Percentiles rank a stretch among this genome's conserved stretches.
These are phyloP conservation scores for Chlamydomonas sphaeroides DNA, from an alignment of 139 green algal species.

Conservation along the genomic window DNA sequence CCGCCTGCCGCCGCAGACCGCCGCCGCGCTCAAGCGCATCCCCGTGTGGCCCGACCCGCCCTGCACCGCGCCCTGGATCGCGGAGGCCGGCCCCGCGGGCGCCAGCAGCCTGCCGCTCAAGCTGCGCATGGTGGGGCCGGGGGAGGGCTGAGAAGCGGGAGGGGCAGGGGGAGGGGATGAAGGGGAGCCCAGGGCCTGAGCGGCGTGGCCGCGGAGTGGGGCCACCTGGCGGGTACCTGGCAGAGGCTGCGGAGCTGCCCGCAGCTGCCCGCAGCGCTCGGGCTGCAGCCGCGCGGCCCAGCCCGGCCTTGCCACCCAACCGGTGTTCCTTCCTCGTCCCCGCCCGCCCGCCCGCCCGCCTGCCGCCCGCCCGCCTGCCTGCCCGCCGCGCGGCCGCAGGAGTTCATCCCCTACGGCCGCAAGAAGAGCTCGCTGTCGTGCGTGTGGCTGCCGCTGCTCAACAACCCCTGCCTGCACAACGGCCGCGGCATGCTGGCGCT, in stretches of 20 bases:
- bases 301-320: too few relatives aligned
- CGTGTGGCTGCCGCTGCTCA: constrained; percentile 21
- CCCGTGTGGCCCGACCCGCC: constrained; percentile 24
- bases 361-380: too few relatives aligned
- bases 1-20: not conserved
- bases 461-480: not conserved
- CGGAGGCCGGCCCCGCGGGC: not conserved
- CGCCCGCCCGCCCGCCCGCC: not conserved
- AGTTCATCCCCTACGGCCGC: constrained; percentile 19
- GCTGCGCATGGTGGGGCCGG: not conserved
- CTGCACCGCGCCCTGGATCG: constrained; percentile 13
- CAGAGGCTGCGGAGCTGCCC: too few relatives aligned
- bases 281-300: too few relatives aligned
- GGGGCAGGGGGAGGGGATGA: too few relatives aligned
- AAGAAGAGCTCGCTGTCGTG: not conserved
- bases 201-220: too few relatives aligned
- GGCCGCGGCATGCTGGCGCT: constrained; percentile 21
- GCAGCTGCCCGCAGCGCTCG: too few relatives aligned
- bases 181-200: too few relatives aligned
- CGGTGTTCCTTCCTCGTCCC: not conserved
- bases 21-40: not conserved
- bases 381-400: too few relatives aligned
- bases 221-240: too few relatives aligned
- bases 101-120: constrained; percentile 12
- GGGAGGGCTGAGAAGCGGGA: not conserved